phyloP scores from a whole-genome alignment of 2,329 filamentous ascomycete genomes.

The Calonectria ilicicola region DNA sequence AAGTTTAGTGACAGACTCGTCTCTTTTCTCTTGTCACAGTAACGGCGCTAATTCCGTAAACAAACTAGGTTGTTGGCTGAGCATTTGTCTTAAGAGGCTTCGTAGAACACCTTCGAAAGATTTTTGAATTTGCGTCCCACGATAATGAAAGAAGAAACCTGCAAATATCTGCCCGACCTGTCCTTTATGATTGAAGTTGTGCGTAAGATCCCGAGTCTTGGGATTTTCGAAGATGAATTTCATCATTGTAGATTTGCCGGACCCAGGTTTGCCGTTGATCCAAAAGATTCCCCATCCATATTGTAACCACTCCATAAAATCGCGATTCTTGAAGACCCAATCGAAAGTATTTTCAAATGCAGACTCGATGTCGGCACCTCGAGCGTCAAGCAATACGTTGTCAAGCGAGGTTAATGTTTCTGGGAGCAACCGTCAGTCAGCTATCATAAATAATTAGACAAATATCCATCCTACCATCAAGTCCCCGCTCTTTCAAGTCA shows the following conservation, averaged over 20 bases:
- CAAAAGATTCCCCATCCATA: neutral
- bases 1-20: neutral
- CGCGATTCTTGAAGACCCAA: neutral
- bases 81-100: neutral
- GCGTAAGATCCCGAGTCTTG: neutral
- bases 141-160: neutral
- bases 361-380: neutral
- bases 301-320: neutral
- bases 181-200: neutral
- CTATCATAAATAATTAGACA: neutral
- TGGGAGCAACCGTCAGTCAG: neutral
- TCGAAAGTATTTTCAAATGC: neutral
- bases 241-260: neutral
- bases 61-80: neutral
- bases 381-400: neutral
- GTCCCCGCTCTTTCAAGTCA: neutral
- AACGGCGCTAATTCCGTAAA: neutral
- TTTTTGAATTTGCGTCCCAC: neutral
- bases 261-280: neutral
- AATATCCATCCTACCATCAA: neutral
- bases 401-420: neutral
- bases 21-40: neutral
- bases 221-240: neutral
- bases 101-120: neutral
- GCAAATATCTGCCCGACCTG: neutral